phyloP scores from a whole-genome alignment of 306 rosid species.

The Glycine tomentella region DNA sequence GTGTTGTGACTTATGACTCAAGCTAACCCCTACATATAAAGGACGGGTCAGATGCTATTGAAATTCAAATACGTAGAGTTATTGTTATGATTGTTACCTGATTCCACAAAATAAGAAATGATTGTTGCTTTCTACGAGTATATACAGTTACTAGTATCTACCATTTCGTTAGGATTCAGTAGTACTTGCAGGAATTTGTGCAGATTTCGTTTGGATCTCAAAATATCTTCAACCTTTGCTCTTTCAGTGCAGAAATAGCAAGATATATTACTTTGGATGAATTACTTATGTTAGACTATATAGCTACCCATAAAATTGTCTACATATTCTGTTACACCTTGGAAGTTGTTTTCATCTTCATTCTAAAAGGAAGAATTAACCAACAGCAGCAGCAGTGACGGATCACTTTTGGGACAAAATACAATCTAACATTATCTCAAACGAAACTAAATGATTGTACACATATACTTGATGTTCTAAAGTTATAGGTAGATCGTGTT shows the following conservation, averaged over 20 bases:
- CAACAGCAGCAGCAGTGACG: neutral
- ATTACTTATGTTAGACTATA: too few relatives aligned
- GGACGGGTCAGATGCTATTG: too few relatives aligned
- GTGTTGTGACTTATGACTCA: too few relatives aligned
- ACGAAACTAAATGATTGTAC: too few relatives aligned
- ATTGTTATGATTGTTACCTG: neutral
- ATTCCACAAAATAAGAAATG: neutral
- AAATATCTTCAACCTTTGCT: neutral
- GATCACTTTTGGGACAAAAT: too few relatives aligned
- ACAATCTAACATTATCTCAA: too few relatives aligned
- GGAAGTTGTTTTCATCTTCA: neutral
- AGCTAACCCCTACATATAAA: too few relatives aligned
- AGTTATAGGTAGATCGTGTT: too few relatives aligned
- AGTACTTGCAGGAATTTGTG: neutral
- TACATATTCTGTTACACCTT: neutral
- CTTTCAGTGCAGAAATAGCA: too few relatives aligned
- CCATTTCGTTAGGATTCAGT: neutral
- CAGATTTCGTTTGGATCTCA: neutral
- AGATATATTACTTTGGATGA: too few relatives aligned
- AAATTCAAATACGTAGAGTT: neutral
- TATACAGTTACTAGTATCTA: neutral
- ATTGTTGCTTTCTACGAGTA: neutral
- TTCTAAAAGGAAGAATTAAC: neutral
- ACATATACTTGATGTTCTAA: too few relatives aligned
- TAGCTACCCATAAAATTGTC: too few relatives aligned